Base-by-base conservation (phyloP, 176 grass and related monocot species). In the Panicum miliaceum region DNA sequence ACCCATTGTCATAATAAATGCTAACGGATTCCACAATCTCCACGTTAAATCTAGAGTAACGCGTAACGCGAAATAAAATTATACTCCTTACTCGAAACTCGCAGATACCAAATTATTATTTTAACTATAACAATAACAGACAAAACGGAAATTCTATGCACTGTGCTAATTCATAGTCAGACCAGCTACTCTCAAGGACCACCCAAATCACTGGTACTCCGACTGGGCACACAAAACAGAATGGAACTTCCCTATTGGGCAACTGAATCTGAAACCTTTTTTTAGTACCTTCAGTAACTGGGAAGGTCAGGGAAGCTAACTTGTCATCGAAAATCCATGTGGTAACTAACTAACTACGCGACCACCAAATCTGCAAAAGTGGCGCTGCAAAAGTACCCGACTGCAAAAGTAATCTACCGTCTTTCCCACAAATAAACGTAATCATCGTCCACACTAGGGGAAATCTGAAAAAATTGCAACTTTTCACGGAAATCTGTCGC, bases 321-420 rank as follows among this genome's bases (percentile, higher is more conserved):
- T 51, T 63, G 12, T 19, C 25, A 18, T 65, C 75, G 58, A 43
- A 66, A 56, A 73, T 7, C 25, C 19, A 46, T 81, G 2, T 56
- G 19, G 59, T 67, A n/a, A 68, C 26, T 15, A 40, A 40, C 38
- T 5, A 16, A 48, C n/a, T n/a, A n/a, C n/a, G n/a, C n/a, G n/a
- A 78, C 26, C 14, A 83, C n/a, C 38, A 23, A 23, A 83, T 80
- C 70, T 69, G 26, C 19, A 85, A 64, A 81, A 46, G 43, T 43
- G 15, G 13, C 10, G 8, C 20, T 66, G 6, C 8, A 64, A 77
- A 78, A 64, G 57, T 27, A 27, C 46, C 22, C 20, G 19, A 3
- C 16, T 47, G 29, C 67, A 77, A 71, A 48, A 32, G 46, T 23
- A 65, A 4, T 56, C 29, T 53, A 42, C n/a, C 16, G 34, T 65